A percentile compares a stretch with the other conserved stretches of the same genome.
Evolutionary conservation across 768 basidiomycete genomes (phyloP).

Genomic region (Leccinum variicolor): DNA sequence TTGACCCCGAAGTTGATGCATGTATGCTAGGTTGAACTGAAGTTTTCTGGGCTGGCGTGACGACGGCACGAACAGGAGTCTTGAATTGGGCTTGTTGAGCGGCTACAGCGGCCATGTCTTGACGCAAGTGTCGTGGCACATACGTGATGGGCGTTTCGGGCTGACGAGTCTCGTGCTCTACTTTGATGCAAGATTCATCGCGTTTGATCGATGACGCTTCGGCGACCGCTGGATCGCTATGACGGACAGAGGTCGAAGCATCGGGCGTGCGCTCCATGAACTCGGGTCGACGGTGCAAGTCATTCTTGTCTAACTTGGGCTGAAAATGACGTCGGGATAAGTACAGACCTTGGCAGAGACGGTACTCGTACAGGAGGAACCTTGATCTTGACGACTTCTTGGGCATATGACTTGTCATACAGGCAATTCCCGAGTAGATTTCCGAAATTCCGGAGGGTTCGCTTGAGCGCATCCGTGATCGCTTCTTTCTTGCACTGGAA

Average conservation of each 20-base stretch:
- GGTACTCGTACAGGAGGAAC: conserved; percentile 62
- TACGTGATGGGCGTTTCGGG: conserved; percentile 28
- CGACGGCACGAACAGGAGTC: not conserved
- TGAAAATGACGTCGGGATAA: not conserved
- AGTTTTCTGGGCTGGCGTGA: not conserved
- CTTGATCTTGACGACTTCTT: conserved; percentile 85
- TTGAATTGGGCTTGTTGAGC: conserved; percentile 8
- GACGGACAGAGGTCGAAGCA: not conserved
- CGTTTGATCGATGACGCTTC: not conserved
- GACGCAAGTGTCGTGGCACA: conserved; percentile 41
- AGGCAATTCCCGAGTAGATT: conserved; percentile 94
- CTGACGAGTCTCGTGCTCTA: conserved; percentile 9
- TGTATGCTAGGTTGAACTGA: not conserved
- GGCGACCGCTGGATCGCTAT: not conserved
- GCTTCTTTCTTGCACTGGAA: conserved; percentile 96
- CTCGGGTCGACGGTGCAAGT: conserved; percentile 69
- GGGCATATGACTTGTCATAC: conserved; percentile 90
- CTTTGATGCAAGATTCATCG: conserved; percentile 14
- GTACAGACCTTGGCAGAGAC: not conserved
- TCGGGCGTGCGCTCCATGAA: conserved; percentile 49
- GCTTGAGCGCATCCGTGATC: conserved; percentile 91
- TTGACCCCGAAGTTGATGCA: not conserved
- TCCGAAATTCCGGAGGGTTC: conserved; percentile 88
- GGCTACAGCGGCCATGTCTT: conserved; percentile 13
- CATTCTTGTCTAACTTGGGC: conserved; percentile 63